phyloP scores from a whole-genome alignment of 345 rosid genomes.

The Arabidopsis arenosa region DNA sequence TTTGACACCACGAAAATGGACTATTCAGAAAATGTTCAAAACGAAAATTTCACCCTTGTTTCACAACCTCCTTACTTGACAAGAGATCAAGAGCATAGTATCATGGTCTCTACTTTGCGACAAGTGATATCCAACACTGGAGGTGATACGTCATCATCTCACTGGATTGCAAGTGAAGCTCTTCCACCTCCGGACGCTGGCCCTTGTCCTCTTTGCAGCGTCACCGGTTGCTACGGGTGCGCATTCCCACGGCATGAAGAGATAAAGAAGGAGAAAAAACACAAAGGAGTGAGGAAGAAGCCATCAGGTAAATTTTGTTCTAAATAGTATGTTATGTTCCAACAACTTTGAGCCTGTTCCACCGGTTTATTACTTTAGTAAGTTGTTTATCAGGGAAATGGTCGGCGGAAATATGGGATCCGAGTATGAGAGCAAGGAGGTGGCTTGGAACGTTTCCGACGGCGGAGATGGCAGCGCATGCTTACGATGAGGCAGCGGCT shows the following conservation, averaged over 20 bases:
- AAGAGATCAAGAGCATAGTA: slow-evolving; percentile 29
- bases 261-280: slow-evolving; percentile 17
- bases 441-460: slow-evolving; percentile 37
- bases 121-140: slow-evolving; percentile 21
- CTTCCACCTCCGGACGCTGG: slow-evolving; percentile 11
- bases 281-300: slow-evolving; percentile 38
- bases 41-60: background rate
- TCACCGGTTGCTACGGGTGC: slow-evolving; percentile 29
- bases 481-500: slow-evolving; percentile 17
- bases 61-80: slow-evolving; percentile 13
- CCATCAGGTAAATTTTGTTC: slow-evolving; percentile 30
- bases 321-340: background rate
- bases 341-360: background rate
- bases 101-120: slow-evolving; percentile 23
- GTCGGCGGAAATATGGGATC: slow-evolving; percentile 40
- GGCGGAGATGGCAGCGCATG: slow-evolving; percentile 23
- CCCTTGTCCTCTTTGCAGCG: slow-evolving; percentile 29
- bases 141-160: background rate
- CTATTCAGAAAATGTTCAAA: slow-evolving; percentile 14
- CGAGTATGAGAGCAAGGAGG: slow-evolving; percentile 2
- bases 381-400: background rate
- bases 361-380: no score
- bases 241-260: slow-evolving; percentile 24
- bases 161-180: background rate
- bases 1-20: background rate